Conservation (phyloP, 345 rosid species). For the Limnanthes douglasii region DNA sequence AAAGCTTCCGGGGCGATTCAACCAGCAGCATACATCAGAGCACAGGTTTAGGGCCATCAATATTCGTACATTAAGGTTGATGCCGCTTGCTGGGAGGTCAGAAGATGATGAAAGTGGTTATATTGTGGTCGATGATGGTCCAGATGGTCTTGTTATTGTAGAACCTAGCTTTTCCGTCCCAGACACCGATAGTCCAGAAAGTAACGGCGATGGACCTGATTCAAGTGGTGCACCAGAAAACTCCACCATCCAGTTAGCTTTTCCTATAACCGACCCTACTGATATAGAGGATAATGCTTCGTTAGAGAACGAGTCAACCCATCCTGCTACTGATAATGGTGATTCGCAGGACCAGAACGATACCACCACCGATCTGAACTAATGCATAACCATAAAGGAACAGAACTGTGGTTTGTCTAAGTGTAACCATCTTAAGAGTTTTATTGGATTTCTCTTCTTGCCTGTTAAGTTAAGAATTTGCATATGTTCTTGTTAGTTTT, state of each 20-base stretch:
- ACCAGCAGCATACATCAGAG: slow-evolving; percentile 77
- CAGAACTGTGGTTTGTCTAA: no score
- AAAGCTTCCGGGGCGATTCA: slow-evolving; percentile 70
- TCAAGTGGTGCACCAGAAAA: slow-evolving; percentile 6
- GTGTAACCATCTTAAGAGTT: no score
- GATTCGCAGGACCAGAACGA: slow-evolving; percentile 5
- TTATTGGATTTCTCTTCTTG: no score
- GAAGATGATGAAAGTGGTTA: background rate
- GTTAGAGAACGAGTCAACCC: slow-evolving; percentile 10
- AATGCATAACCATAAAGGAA: no score
- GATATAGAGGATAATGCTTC: background rate
- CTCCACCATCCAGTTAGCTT: background rate
- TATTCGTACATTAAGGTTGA: background rate
- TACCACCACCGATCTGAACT: no score
- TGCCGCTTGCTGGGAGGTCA: background rate
- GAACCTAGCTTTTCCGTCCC: no score
- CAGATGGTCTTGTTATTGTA: no score
- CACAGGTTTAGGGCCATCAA: slow-evolving; percentile 30
- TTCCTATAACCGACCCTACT: background rate
- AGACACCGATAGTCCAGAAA: background rate
- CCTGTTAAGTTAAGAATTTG: no score
- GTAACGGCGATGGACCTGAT: slow-evolving; percentile 3
- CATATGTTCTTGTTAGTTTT: no score
- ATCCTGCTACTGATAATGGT: slow-evolving; percentile 8
- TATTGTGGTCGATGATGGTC: background rate